These are phyloP conservation scores for Pestalotiopsis sp. DNA, from an alignment of 2,329 filamentous ascomycete genomes.

Conservation along the genomic window DNA sequence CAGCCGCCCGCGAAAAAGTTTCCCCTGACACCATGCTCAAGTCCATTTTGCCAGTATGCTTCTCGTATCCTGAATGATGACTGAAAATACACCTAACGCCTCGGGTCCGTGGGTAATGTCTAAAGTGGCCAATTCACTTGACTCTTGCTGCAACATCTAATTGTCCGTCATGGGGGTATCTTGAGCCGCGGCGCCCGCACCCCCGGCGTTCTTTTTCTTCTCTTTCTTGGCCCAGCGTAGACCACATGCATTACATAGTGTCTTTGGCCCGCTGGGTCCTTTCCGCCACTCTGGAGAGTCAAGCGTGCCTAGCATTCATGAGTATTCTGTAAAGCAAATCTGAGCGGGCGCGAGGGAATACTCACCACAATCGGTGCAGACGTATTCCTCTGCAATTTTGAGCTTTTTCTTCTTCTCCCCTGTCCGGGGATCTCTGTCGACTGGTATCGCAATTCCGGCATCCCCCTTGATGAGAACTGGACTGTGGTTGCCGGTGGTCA, in stretches of 20 bases:
- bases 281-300: constrained; percentile 97
- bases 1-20: neutral
- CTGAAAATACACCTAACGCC: neutral
- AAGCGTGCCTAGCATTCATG: constrained; percentile 62
- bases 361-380: constrained; percentile 89
- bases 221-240: constrained; percentile 78
- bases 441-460: constrained; percentile 80
- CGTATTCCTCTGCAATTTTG: constrained; percentile 84
- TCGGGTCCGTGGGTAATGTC: neutral
- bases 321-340: too few species aligned
- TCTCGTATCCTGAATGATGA: neutral
- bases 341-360: constrained; percentile 14
- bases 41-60: constrained; percentile 6
- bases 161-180: constrained; percentile 10
- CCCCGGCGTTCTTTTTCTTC: constrained; percentile 60
- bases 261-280: constrained; percentile 89
- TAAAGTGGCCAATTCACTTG: neutral
- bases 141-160: neutral
- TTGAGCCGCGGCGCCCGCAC: constrained; percentile 16
- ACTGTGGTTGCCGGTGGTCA: constrained; percentile 82
- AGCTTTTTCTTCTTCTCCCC: constrained; percentile 87
- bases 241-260: constrained; percentile 92
- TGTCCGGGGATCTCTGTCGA: constrained; percentile 72
- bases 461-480: constrained; percentile 83
- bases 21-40: constrained; percentile 8